A percentile compares a stretch with the other conserved stretches of the same genome.
phyloP scores from a whole-genome alignment of 2,329 filamentous ascomycete genomes.

The Alternaria sp. region DNA sequence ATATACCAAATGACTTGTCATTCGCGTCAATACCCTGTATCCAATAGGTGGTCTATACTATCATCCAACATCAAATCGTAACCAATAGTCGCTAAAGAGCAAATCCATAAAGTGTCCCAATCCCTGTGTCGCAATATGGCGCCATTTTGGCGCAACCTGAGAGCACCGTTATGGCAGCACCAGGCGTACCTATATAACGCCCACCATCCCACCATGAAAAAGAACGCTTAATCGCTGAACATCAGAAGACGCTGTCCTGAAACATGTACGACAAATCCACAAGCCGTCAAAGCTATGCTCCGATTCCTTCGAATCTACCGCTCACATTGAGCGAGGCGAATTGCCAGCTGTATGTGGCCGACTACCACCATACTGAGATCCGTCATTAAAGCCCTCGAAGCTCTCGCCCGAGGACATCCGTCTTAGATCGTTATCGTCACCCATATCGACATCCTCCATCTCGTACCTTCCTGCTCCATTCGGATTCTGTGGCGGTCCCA shows the following conservation, averaged over 20 bases:
- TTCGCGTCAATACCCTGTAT: neutral
- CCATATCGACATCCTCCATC: slow-evolving; percentile 41
- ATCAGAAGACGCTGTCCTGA: neutral
- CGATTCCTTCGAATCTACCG: neutral
- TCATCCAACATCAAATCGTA: slow-evolving; percentile 6
- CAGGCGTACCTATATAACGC: slow-evolving; percentile 14
- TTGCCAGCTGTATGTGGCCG: slow-evolving; percentile 31
- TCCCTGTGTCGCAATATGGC: slow-evolving; percentile 29
- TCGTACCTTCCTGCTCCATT: slow-evolving; percentile 19
- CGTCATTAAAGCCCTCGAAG: slow-evolving; percentile 45
- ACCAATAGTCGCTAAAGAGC: slow-evolving; percentile 3
- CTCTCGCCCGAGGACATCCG: slow-evolving; percentile 38
- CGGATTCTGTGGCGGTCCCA: slow-evolving; percentile 29
- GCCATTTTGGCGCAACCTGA: slow-evolving; percentile 24
- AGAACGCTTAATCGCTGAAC: slow-evolving; percentile 14
- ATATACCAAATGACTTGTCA: slow-evolving; percentile 2
- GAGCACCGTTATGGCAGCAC: slow-evolving; percentile 2
- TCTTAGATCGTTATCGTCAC: slow-evolving; percentile 32
- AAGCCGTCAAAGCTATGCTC: neutral
- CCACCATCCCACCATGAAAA: slow-evolving; percentile 17
- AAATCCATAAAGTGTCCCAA: slow-evolving; percentile 4
- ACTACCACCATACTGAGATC: slow-evolving; percentile 36
- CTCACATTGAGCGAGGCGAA: slow-evolving; percentile 32
- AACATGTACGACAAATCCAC: neutral
- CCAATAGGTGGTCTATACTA: slow-evolving; percentile 11